A percentile compares a stretch with the other conserved stretches of the same genome.
phyloP scores from a whole-genome alignment of 2,329 filamentous ascomycete genomes.

The Bretziella fagacearum region DNA sequence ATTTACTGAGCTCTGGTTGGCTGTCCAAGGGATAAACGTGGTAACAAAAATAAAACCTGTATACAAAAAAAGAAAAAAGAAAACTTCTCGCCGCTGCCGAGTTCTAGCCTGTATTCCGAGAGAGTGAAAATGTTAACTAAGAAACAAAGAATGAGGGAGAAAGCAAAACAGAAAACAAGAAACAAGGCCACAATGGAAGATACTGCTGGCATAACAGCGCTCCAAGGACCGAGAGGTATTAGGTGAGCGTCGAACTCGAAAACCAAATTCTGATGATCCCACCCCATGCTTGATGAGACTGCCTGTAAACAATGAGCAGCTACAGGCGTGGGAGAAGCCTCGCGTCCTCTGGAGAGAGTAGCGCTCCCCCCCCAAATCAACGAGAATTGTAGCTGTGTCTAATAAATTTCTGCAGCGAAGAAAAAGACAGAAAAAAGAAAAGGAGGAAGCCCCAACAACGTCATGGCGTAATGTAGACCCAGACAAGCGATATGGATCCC shows the following conservation, averaged over 20 bases:
- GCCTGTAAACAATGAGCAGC: not conserved
- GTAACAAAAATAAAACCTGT: too few species aligned
- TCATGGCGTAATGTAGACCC: not conserved
- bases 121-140: too few species aligned
- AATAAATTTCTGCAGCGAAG: too few species aligned
- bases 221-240: not conserved
- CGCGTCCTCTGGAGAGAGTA: not conserved
- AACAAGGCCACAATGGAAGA: not conserved
- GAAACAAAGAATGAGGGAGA: not conserved
- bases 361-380: too few species aligned
- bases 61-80: too few species aligned
- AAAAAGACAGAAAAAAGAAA: too few species aligned
- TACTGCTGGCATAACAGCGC: not conserved
- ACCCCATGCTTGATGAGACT: not conserved
- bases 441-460: too few species aligned
- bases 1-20: too few species aligned
- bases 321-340: not conserved
- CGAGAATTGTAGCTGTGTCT: slow-evolving; percentile 7
- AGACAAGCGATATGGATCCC: not conserved
- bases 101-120: too few species aligned
- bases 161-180: not conserved
- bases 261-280: not conserved
- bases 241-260: not conserved
- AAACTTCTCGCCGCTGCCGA: too few species aligned
- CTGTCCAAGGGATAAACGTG: too few species aligned